Conservation (phyloP, 257 asterid species). For the Solanum chilense region DNA sequence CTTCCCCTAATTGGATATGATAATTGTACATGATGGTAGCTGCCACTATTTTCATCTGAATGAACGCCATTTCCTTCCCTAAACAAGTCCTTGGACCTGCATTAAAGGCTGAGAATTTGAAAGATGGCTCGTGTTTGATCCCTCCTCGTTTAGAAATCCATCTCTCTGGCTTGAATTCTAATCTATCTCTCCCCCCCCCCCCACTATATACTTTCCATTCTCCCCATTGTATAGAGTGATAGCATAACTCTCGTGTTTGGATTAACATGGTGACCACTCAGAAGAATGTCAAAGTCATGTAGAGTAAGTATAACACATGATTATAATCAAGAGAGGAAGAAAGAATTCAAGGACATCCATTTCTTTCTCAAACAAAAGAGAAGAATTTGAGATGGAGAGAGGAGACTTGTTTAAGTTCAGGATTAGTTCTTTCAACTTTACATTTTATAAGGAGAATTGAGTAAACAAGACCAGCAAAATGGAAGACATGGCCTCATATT, state of each 20-base stretch:
- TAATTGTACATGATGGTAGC: neutral
- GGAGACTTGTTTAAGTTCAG: too few relatives aligned
- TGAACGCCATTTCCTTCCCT: neutral
- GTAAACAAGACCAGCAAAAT: too few relatives aligned
- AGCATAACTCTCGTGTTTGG: neutral
- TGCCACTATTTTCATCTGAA: conserved; percentile 3
- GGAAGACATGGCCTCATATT: too few relatives aligned
- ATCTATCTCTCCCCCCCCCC: neutral
- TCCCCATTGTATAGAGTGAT: neutral
- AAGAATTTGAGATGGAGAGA: too few relatives aligned
- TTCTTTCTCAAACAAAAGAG: too few relatives aligned
- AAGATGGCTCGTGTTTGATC: neutral
- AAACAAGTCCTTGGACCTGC: neutral
- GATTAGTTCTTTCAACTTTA: too few relatives aligned
- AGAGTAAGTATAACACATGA: too few relatives aligned
- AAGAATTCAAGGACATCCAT: too few relatives aligned
- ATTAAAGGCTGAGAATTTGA: neutral
- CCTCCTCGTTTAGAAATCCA: neutral
- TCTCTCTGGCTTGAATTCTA: neutral
- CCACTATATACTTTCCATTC: neutral
- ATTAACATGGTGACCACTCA: neutral
- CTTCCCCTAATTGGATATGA: neutral
- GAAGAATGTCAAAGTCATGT: neutral
- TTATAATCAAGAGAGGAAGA: too few relatives aligned
- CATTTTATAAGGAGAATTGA: too few relatives aligned